A percentile compares a stretch with the other conserved stretches of the same genome.
These are phyloP conservation scores for Filosporella fistucella DNA, from an alignment of 495 filamentous ascomycete species.

Conservation along the genomic window DNA sequence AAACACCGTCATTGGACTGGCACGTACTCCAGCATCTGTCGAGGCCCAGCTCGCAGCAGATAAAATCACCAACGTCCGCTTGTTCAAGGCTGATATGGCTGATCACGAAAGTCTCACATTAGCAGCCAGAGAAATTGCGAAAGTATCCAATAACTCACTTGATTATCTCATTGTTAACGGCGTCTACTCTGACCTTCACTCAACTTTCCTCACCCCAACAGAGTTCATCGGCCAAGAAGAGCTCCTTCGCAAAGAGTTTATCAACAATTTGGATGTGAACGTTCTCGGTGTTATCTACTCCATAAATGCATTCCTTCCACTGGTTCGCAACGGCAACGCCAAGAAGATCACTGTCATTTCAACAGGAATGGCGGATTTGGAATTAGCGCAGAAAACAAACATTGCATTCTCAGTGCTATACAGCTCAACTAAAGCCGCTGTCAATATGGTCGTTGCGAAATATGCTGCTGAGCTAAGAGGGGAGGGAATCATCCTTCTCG, in stretches of 20 bases:
- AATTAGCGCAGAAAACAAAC: constrained; percentile 27
- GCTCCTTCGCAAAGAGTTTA: not conserved
- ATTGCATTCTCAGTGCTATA: constrained; percentile 29
- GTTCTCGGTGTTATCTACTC: constrained; percentile 40
- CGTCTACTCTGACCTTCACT: constrained; percentile 13
- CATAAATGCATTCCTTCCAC: constrained; percentile 40
- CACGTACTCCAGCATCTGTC: constrained; percentile 21
- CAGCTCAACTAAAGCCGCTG: constrained; percentile 36
- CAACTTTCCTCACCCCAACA: constrained; percentile 3
- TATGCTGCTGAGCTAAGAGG: constrained; percentile 29
- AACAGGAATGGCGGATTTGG: constrained; percentile 35
- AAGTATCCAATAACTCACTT: constrained; percentile 27
- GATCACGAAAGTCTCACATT: constrained; percentile 27
- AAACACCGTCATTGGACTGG: constrained; percentile 23
- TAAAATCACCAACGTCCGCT: constrained; percentile 26
- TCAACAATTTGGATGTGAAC: constrained; percentile 30
- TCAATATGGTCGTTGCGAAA: constrained; percentile 40
- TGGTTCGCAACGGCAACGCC: constrained; percentile 33
- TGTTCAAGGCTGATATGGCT: constrained; percentile 35
- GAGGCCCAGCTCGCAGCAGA: constrained; percentile 24
- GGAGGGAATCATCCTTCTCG: constrained; percentile 30
- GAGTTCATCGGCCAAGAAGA: constrained; percentile 24
- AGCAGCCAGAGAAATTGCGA: constrained; percentile 22
- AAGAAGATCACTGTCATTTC: constrained; percentile 48
- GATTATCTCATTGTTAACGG: constrained; percentile 45